A percentile compares a stretch with the other conserved stretches of the same genome.
Evolutionary conservation across 78 protist species (phyloP).

Genomic region (Pigoraptor vietnamica): DNA sequence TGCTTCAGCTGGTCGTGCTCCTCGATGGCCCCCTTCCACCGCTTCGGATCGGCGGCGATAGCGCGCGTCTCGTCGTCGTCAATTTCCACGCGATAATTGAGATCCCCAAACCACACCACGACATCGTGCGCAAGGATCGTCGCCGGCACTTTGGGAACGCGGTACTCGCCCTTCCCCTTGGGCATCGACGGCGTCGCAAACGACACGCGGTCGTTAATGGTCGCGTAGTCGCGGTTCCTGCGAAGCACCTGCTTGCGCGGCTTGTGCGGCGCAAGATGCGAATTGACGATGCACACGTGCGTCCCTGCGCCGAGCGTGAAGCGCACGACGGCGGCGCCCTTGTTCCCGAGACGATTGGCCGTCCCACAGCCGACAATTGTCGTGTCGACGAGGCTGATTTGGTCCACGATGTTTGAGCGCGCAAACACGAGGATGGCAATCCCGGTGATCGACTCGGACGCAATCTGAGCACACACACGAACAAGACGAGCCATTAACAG

Average conservation of each 20-base stretch:
- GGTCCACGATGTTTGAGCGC: background rate
- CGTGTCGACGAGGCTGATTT: background rate
- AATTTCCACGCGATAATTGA: constrained; percentile 67
- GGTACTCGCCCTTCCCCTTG: constrained; percentile 19
- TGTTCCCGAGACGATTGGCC: background rate
- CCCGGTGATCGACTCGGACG: background rate
- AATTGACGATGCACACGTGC: background rate
- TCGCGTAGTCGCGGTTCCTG: constrained; percentile 63
- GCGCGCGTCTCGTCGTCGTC: background rate
- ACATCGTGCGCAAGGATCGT: background rate
- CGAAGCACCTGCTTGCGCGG: constrained; percentile 7
- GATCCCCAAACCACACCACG: constrained; percentile 77
- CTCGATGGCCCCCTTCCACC: background rate
- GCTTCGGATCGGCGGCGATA: background rate
- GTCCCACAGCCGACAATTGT: background rate
- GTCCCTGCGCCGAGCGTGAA: background rate
- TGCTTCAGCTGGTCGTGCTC: background rate
- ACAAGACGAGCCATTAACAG: too few species aligned
- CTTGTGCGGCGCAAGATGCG: constrained; percentile 86
- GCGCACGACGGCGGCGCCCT: constrained; percentile 12
- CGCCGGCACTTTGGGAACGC: background rate
- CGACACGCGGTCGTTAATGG: constrained; percentile 30
- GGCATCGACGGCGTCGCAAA: background rate
- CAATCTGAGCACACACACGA: background rate
- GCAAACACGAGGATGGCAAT: background rate